These are phyloP conservation scores for Hanseniaspora singularis DNA, from an alignment of 805 yeast species.

Conservation along the genomic window DNA sequence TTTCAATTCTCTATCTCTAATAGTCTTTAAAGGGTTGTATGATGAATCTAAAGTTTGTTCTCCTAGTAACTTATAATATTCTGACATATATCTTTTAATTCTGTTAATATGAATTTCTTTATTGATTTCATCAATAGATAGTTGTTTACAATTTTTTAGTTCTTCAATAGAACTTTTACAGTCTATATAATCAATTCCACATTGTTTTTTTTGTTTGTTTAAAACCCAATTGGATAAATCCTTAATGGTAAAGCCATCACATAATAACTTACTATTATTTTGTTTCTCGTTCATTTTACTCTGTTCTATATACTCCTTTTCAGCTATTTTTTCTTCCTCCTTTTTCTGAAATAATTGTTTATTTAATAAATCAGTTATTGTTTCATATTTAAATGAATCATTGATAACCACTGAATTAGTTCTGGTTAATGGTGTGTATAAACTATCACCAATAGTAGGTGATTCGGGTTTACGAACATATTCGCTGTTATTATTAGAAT, in stretches of 20 bases:
- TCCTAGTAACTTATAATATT: slow-evolving; percentile 40
- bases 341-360: not conserved
- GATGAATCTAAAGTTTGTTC: slow-evolving; percentile 43
- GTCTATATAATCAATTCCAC: not conserved
- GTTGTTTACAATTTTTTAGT: not conserved
- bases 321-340: not conserved
- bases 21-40: slow-evolving; percentile 74
- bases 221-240: slow-evolving; percentile 47
- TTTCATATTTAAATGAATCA: not conserved
- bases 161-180: not conserved
- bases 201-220: slow-evolving; percentile 25
- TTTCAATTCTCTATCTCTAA: slow-evolving; percentile 52
- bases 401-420: not conserved
- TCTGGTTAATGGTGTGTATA: not conserved
- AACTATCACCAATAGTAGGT: too few species aligned
- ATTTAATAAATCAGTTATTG: not conserved
- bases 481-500: too few species aligned
- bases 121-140: not conserved
- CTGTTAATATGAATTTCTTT: slow-evolving; percentile 1
- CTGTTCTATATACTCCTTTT: not conserved
- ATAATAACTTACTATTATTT: not conserved
- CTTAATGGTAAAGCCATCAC: slow-evolving; percentile 8
- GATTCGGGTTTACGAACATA: too few species aligned
- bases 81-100: slow-evolving; percentile 31
- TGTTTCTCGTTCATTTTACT: not conserved